A percentile compares a stretch with the other conserved stretches of the same genome.
These are phyloP conservation scores for Acer saccharum DNA, from an alignment of 345 rosid genomes.

Conservation along the genomic window DNA sequence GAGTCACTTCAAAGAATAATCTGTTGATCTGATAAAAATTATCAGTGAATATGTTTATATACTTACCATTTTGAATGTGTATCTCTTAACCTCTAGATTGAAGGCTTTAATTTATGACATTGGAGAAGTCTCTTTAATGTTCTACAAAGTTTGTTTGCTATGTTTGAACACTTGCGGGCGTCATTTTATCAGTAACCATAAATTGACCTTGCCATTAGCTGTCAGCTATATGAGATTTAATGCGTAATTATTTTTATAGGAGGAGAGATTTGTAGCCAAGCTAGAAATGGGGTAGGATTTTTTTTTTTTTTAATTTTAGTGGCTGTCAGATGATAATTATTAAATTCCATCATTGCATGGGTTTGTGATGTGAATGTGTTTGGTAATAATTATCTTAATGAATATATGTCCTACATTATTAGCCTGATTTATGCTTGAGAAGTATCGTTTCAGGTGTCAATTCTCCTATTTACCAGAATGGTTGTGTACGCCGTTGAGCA, in stretches of 20 bases:
- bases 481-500: not conserved
- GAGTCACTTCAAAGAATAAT: not conserved
- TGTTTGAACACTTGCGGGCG: not conserved
- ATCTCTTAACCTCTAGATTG: not conserved
- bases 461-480: not conserved
- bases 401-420: not conserved
- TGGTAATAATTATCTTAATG: not conserved
- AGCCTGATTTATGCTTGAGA: not conserved
- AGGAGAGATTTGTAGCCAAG: not conserved
- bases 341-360: not conserved
- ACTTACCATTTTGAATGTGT: not conserved
- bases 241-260: not conserved
- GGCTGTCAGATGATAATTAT: not conserved
- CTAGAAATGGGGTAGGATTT: not conserved
- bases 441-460: not conserved
- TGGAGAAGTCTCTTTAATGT: not conserved
- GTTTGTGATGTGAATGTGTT: not conserved
- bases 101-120: not conserved
- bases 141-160: not conserved
- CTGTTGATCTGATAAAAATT: not conserved
- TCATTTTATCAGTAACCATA: not conserved
- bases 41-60: not conserved
- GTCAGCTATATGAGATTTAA: not conserved
- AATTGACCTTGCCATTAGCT: constrained; percentile 1
- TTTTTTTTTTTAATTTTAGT: not conserved